Evolutionary conservation across 2,329 filamentous ascomycete genomes (phyloP).

Genomic region (Apiospora sp.): DNA sequence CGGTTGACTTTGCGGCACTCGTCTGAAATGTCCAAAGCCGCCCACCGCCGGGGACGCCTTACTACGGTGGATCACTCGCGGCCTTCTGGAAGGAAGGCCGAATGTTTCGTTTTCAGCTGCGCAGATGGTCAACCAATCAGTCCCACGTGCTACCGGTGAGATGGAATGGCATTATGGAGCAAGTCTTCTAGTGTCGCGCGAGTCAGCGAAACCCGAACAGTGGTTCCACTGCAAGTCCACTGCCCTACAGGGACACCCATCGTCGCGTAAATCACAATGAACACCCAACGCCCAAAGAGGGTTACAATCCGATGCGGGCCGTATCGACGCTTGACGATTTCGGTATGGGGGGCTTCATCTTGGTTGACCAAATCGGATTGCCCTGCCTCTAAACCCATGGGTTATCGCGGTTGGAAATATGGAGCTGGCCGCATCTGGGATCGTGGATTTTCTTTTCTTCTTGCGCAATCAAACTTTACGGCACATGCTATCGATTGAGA

Average conservation of each 20-base stretch:
- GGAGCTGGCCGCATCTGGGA: neutral
- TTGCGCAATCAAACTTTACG: neutral
- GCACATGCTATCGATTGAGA: neutral
- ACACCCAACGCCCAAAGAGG: slow-evolving; percentile 2
- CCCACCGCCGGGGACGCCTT: neutral
- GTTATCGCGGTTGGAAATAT: neutral
- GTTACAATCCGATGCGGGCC: slow-evolving; percentile 15
- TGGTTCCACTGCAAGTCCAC: neutral
- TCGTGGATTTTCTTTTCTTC: neutral
- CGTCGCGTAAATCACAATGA: slow-evolving; percentile 1
- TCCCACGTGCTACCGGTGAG: neutral
- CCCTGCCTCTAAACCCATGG: neutral
- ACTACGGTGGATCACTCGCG: neutral
- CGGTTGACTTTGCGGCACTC: neutral
- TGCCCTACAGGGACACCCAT: neutral
- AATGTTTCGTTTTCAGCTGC: neutral
- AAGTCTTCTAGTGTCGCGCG: neutral
- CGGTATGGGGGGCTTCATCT: neutral
- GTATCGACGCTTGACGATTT: slow-evolving; percentile 13
- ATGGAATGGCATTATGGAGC: neutral
- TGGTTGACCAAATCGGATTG: neutral
- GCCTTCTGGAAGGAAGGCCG: neutral
- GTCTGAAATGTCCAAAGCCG: neutral
- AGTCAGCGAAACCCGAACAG: neutral
- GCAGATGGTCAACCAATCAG: neutral